Conservation (phyloP, 2,329 filamentous ascomycete genomes). For the Grosmannia clavigera region DNA sequence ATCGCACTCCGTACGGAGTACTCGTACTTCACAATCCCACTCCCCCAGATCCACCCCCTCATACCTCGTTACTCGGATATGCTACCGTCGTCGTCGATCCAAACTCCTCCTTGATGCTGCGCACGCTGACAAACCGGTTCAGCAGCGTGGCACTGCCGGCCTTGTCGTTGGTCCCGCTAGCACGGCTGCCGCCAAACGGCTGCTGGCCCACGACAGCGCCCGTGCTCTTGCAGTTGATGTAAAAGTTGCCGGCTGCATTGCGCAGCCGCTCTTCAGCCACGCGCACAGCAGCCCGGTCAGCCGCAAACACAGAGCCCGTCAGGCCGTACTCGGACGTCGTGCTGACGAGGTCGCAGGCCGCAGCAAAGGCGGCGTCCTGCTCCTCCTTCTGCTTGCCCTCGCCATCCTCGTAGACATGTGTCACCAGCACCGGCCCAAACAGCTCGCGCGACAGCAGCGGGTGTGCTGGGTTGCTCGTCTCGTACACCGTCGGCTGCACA, state of each 20-base stretch:
- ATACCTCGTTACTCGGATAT: conserved; percentile 62
- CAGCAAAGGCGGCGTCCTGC: conserved; percentile 27
- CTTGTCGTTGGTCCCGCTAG: conserved; percentile 44
- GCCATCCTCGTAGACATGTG: conserved; percentile 34
- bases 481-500: conserved; percentile 34
- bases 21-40: no score
- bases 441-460: conserved; percentile 32
- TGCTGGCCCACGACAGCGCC: conserved; percentile 44
- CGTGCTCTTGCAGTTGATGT: conserved; percentile 46
- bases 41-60: conserved; percentile 9
- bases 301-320: conserved; percentile 37
- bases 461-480: conserved; percentile 27
- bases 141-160: conserved; percentile 38
- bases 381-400: conserved; percentile 15
- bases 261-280: conserved; percentile 37
- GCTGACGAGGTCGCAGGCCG: conserved; percentile 53
- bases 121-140: conserved; percentile 36
- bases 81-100: conserved; percentile 45
- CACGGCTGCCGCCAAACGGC: conserved; percentile 39
- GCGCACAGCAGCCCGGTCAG: conserved; percentile 32
- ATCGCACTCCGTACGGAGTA: no score
- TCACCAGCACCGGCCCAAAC: conserved; percentile 33
- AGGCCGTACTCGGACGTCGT: conserved; percentile 55
- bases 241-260: conserved; percentile 44
- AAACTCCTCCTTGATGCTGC: conserved; percentile 60